phyloP scores from a whole-genome alignment of 73 alveolate species.

The Effrenium voratum region DNA sequence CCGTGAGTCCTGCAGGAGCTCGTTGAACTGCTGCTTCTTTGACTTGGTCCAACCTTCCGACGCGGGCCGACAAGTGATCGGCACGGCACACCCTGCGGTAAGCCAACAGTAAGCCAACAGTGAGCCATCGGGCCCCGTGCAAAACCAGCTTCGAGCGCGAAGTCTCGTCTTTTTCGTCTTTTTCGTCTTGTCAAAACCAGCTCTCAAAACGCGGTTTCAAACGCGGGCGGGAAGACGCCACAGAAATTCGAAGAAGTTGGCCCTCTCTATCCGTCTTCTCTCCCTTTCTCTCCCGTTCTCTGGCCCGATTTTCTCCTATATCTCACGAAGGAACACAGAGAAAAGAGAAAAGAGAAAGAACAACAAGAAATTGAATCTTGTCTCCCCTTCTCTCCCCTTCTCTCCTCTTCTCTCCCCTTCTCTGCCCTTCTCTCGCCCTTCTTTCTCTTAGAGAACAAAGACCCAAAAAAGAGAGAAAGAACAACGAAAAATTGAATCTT shows the following conservation, averaged over 20 bases:
- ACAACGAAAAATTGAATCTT: neutral
- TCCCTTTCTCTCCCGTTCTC: too few relatives aligned
- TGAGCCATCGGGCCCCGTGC: neutral
- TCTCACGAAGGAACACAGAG: neutral
- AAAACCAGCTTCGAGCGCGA: neutral
- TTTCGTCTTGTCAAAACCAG: neutral
- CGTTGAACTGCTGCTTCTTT: conserved; percentile 61
- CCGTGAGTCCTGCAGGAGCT: conserved; percentile 33
- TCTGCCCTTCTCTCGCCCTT: neutral
- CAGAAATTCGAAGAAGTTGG: too few relatives aligned
- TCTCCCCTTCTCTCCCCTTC: neutral
- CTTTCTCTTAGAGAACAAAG: neutral
- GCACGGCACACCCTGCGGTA: too few relatives aligned
- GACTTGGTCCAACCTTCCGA: conserved; percentile 89
- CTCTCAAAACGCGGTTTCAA: neutral
- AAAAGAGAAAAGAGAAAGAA: neutral
- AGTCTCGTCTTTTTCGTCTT: neutral
- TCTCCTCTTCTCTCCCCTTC: neutral
- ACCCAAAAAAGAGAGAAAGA: neutral
- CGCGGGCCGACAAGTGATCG: too few relatives aligned
- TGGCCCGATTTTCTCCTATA: neutral
- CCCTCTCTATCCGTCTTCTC: too few relatives aligned
- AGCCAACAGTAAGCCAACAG: neutral
- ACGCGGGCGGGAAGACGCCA: neutral
- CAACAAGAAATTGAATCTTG: neutral